phyloP scores from a whole-genome alignment of 2,329 filamentous ascomycete genomes.

The Cylindrodendrum hubeiense region DNA sequence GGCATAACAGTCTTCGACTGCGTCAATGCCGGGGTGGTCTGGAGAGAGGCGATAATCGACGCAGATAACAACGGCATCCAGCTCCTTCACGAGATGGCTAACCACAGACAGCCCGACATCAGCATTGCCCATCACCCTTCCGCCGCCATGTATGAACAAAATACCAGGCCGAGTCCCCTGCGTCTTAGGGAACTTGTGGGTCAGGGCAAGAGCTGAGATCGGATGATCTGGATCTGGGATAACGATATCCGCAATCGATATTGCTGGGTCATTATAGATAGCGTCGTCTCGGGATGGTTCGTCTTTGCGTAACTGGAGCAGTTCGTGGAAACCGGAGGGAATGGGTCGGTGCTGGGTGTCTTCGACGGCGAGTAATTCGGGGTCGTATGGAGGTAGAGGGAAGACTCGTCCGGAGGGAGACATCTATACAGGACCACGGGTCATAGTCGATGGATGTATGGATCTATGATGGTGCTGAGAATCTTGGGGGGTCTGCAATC shows the following conservation, averaged over 20 bases:
- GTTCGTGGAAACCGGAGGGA: not conserved
- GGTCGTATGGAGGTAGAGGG: constrained; percentile 9
- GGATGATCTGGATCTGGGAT: not conserved
- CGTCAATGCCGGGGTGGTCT: not conserved
- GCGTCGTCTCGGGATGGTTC: constrained; percentile 10
- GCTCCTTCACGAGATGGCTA: constrained; percentile 10
- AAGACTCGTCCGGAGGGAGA: not conserved
- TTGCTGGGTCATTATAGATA: constrained; percentile 14
- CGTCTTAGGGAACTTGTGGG: not conserved
- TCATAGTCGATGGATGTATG: too few species aligned
- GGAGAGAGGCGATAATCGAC: constrained; percentile 22
- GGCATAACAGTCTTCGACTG: constrained; percentile 21
- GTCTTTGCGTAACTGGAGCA: constrained; percentile 8
- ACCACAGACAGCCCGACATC: constrained; percentile 13
- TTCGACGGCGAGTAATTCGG: constrained; percentile 10
- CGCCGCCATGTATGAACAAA: constrained; percentile 23
- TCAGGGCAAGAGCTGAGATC: constrained; percentile 1
- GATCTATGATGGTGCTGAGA: too few species aligned
- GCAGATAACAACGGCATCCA: constrained; percentile 18
- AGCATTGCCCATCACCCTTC: constrained; percentile 20
- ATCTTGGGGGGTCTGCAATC: too few species aligned
- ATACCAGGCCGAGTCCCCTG: constrained; percentile 5
- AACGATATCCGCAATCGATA: not conserved
- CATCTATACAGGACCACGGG: too few species aligned
- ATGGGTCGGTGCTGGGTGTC: constrained; percentile 18